Evolutionary conservation across 306 rosid species (phyloP).

Genomic region (Lupinus albus): DNA sequence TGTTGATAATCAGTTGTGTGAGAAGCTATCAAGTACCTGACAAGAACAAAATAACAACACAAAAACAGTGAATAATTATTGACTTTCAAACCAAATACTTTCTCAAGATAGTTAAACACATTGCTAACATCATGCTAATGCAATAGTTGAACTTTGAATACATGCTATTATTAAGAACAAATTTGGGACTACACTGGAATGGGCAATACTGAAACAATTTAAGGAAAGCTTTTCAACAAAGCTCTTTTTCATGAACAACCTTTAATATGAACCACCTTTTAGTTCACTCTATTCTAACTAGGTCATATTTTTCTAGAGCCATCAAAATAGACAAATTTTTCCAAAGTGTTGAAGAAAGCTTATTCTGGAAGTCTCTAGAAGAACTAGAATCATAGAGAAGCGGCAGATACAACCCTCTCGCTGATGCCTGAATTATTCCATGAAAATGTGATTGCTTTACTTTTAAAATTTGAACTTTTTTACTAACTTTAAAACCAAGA

Average conservation of each 20-base stretch:
- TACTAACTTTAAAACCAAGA: not conserved
- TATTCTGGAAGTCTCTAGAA: not conserved
- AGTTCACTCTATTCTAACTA: too few relatives aligned
- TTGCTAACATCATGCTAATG: too few relatives aligned
- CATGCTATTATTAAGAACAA: too few relatives aligned
- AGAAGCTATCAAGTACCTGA: slow-evolving; percentile 96
- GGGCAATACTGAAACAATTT: too few relatives aligned
- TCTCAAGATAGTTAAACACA: not conserved
- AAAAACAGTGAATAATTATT: not conserved
- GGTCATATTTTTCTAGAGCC: too few relatives aligned
- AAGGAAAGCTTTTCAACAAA: too few relatives aligned
- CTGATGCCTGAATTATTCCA: not conserved
- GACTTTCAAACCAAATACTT: not conserved
- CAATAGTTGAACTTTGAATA: too few relatives aligned
- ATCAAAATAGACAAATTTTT: too few relatives aligned
- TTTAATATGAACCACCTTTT: too few relatives aligned
- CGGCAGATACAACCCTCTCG: not conserved
- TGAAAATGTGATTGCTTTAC: not conserved
- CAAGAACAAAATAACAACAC: slow-evolving; percentile 1
- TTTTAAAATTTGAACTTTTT: not conserved
- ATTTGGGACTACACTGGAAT: too few relatives aligned
- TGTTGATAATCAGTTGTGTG: slow-evolving; percentile 88
- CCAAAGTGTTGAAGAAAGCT: too few relatives aligned
- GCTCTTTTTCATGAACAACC: too few relatives aligned
- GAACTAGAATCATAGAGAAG: not conserved